Conservation (phyloP, 257 asterid species). For the Solanum sejunctum region DNA sequence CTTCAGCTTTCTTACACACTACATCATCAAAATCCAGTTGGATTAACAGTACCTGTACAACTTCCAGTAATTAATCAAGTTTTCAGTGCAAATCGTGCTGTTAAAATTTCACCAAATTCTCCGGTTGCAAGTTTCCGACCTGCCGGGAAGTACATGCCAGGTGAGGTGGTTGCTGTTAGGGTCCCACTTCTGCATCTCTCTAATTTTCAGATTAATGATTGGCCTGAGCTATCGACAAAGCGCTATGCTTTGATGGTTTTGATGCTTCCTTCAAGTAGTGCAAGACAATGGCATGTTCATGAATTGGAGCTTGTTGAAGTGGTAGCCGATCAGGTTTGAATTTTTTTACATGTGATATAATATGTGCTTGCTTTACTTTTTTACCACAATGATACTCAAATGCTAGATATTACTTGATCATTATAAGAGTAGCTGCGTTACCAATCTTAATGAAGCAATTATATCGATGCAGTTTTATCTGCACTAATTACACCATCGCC, state of each 20-base stretch:
- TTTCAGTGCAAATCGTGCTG: slow-evolving; percentile 61
- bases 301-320: slow-evolving; percentile 98
- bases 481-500: neutral
- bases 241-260: slow-evolving; percentile 93
- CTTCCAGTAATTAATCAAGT: slow-evolving; percentile 71
- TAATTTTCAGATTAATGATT: slow-evolving; percentile 86
- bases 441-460: neutral
- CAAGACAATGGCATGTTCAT: slow-evolving; percentile 92
- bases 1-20: slow-evolving; percentile 94
- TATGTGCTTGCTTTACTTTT: neutral
- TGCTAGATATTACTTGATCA: neutral
- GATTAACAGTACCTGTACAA: slow-evolving; percentile 80
- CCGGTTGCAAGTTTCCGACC: slow-evolving; percentile 80
- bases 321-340: slow-evolving; percentile 90
- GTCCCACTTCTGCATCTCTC: slow-evolving; percentile 82
- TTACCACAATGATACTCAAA: neutral
- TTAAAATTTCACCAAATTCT: slow-evolving; percentile 70
- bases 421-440: neutral
- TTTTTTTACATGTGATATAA: neutral
- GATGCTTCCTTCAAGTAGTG: slow-evolving; percentile 94
- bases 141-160: slow-evolving; percentile 68
- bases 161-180: slow-evolving; percentile 95
- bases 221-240: slow-evolving; percentile 93
- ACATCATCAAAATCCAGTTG: slow-evolving; percentile 82
- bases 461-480: neutral